phyloP scores from a whole-genome alignment of 1,284 basidiomycete genomes.

The Ustilago shanxiensis region DNA sequence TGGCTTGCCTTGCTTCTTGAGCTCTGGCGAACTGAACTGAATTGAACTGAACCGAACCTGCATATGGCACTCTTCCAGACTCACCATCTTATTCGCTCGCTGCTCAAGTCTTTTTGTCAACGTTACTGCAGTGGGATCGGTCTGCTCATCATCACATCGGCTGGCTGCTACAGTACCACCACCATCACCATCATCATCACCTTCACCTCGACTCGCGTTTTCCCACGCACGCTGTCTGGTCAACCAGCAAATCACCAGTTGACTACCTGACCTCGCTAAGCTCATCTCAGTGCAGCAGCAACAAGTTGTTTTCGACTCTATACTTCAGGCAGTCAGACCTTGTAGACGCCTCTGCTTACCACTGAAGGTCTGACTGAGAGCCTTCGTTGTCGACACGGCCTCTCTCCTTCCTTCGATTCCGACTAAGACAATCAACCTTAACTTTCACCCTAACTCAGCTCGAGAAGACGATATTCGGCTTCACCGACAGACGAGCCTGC shows the following conservation, averaged over 20 bases:
- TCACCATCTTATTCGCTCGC: background rate
- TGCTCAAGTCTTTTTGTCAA: no score
- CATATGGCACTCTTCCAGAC: background rate
- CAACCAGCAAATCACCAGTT: background rate
- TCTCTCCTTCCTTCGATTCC: background rate
- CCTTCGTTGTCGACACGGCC: conserved; percentile 6
- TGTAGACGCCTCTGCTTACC: no score
- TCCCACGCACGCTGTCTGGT: background rate
- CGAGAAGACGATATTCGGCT: background rate
- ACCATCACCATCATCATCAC: background rate
- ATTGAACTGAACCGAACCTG: background rate
- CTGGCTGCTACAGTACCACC: no score
- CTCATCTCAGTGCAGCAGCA: background rate
- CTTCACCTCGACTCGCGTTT: background rate
- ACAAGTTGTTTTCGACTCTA: background rate
- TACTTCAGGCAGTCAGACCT: background rate
- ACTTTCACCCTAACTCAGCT: conserved; percentile 1
- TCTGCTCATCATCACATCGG: background rate
- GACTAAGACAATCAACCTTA: background rate
- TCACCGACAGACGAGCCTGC: background rate
- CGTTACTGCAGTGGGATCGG: background rate
- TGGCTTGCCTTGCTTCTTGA: background rate
- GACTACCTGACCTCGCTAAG: background rate
- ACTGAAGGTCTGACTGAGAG: background rate
- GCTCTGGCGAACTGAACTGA: no score